Evolutionary conservation across 768 basidiomycete species (phyloP).

Genomic region (Tulasnella calospora): DNA sequence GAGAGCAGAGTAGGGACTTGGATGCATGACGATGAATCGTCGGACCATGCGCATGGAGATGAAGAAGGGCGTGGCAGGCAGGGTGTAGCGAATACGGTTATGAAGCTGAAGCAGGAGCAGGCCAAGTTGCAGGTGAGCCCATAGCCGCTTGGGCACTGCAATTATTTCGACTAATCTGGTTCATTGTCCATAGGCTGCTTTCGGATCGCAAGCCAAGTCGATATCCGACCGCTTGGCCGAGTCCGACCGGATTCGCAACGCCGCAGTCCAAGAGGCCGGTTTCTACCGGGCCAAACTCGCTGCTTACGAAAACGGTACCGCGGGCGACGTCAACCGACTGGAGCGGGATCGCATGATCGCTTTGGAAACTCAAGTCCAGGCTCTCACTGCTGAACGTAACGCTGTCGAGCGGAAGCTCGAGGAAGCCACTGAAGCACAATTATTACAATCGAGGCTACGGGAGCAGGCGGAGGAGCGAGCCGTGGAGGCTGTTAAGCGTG

Average conservation of each 20-base stretch:
- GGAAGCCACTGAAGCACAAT: constrained; percentile 68
- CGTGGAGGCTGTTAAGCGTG: constrained; percentile 65
- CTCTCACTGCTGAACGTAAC: constrained; percentile 57
- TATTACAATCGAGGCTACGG: constrained; percentile 67
- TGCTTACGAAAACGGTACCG: constrained; percentile 68
- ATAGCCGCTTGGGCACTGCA: constrained; percentile 25
- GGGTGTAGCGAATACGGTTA: constrained; percentile 61
- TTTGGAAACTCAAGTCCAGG: constrained; percentile 65
- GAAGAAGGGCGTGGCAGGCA: constrained; percentile 43
- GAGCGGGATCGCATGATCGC: constrained; percentile 74
- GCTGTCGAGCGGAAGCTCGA: constrained; percentile 63
- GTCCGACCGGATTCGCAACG: constrained; percentile 67
- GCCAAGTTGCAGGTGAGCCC: constrained; percentile 73
- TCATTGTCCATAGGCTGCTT: constrained; percentile 48
- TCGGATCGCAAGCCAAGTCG: constrained; percentile 68
- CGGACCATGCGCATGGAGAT: constrained; percentile 30
- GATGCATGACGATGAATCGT: constrained; percentile 32
- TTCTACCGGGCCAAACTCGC: constrained; percentile 94
- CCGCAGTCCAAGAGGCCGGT: constrained; percentile 88
- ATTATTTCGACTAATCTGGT: background rate
- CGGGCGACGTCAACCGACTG: constrained; percentile 59
- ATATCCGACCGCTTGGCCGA: constrained; percentile 74
- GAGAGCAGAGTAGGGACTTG: constrained; percentile 40
- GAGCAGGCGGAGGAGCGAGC: constrained; percentile 78
- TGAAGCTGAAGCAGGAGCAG: constrained; percentile 83